These are phyloP conservation scores for Colletotrichum aenigma DNA, from an alignment of 2,329 filamentous ascomycete species.

Conservation along the genomic window DNA sequence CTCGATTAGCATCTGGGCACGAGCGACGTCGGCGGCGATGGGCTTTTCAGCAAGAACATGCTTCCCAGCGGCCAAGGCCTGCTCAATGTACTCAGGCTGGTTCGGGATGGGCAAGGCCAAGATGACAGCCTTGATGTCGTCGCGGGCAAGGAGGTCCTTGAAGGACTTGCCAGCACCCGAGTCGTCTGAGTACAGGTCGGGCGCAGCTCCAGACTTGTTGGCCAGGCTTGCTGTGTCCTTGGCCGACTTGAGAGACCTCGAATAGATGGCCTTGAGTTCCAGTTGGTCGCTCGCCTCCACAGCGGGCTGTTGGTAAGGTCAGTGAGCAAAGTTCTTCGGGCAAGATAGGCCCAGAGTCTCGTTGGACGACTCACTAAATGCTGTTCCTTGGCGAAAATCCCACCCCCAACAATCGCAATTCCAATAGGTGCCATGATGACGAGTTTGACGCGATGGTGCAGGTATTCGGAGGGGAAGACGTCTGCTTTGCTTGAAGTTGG, in stretches of 20 bases:
- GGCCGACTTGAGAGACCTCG: slow-evolving; percentile 64
- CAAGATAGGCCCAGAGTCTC: not conserved
- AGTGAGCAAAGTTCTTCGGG: not conserved
- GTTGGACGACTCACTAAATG: slow-evolving; percentile 51
- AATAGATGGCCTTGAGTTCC: slow-evolving; percentile 69
- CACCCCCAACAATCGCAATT: slow-evolving; percentile 66
- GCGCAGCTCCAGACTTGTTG: slow-evolving; percentile 27
- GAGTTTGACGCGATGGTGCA: not conserved
- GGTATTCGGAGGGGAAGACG: not conserved
- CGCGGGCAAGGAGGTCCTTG: slow-evolving; percentile 55
- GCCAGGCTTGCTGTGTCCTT: slow-evolving; percentile 45
- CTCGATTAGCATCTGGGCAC: slow-evolving; percentile 43
- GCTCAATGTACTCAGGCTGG: slow-evolving; percentile 63
- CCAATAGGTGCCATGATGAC: slow-evolving; percentile 43
- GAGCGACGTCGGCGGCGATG: slow-evolving; percentile 62
- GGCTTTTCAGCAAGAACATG: slow-evolving; percentile 76
- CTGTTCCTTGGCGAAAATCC: slow-evolving; percentile 65
- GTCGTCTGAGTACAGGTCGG: slow-evolving; percentile 64
- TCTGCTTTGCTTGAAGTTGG: not conserved
- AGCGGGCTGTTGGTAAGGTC: slow-evolving; percentile 49
- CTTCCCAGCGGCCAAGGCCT: slow-evolving; percentile 67
- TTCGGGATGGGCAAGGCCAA: slow-evolving; percentile 66
- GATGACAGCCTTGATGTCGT: slow-evolving; percentile 60
- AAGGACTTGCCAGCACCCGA: slow-evolving; percentile 48
- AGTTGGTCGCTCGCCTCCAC: slow-evolving; percentile 56